Evolutionary conservation across 1,139 yeast genomes (phyloP), one percentile per base, ranked within the genome.

Genomic region (Suhomyces coccinellae): DNA sequence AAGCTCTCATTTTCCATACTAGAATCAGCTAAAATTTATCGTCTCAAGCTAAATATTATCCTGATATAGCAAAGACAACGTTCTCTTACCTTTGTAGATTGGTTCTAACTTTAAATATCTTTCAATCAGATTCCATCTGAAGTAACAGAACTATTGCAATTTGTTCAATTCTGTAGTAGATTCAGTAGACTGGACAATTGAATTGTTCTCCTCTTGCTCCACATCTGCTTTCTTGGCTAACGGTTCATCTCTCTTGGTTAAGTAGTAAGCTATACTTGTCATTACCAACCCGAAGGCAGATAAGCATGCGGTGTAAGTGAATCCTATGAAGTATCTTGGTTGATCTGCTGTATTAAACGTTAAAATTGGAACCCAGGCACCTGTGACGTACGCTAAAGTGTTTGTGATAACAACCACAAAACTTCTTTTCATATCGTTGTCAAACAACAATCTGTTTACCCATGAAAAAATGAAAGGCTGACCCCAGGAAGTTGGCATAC

Each of bases 401-500:
- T 61, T 61, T 26, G 65, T 61, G 29, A 50, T 39, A 15, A 59
- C 63, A 14, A 61, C 60, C 17, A 60, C 53, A 31, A 61, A 60
- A 44, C 56, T 59, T 47, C 65, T 50, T 49, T 59, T 60, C 58
- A 57, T 53, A 44, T 60, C 62, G 39, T 60, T 56, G 6, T 49
- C 50, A 31, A 49, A 55, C 22, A 60, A 43, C 4, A 55, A 39
- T 17, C 63, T 49, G 32, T 61, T 61, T 13, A 59, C 57, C 65
- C 65, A 61, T 7, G 62, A 53, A 34, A 48, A 60, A 20, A 59
- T 59, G 27, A 58, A 58, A 3, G 65, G 65, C 40, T 60, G 65
- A 2, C 63, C 64, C 55, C 54, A 60, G 1, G 73, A 50, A 0
- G 79, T 64, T 0, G 84, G 80, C 26, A 71, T 61, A 2, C 81